Evolutionary conservation across 129 eudicot species (phyloP).

Genomic region (Smallanthus sonchifolius): DNA sequence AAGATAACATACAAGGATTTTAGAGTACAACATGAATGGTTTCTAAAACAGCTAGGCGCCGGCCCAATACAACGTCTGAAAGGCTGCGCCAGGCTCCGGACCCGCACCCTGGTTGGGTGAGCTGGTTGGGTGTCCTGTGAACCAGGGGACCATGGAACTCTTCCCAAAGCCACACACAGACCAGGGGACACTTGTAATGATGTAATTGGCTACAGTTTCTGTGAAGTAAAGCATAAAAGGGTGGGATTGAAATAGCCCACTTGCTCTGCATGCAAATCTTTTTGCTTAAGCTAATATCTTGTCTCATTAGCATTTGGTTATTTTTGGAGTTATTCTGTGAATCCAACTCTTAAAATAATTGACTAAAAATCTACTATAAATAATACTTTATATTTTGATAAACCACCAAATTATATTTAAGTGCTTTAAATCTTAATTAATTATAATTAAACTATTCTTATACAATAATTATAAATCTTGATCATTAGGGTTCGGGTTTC

Average conservation of each 20-base stretch:
- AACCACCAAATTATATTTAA: not conserved
- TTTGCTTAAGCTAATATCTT: constrained; percentile 5
- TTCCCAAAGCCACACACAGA: constrained; percentile 22
- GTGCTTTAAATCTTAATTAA: not conserved
- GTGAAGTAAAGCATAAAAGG: not conserved
- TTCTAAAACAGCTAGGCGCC: not conserved
- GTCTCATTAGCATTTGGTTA: constrained; percentile 11
- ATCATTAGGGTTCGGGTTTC: too few relatives aligned
- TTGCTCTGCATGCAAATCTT: constrained; percentile 21
- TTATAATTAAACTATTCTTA: too few relatives aligned
- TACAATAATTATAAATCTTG: too few relatives aligned
- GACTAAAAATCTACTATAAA: not conserved
- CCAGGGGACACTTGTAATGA: constrained; percentile 11
- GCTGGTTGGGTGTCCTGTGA: constrained; percentile 30
- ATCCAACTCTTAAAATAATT: too few relatives aligned
- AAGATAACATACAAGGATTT: not conserved
- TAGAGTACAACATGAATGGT: not conserved
- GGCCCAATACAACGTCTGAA: constrained; percentile 13
- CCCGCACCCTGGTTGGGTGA: constrained; percentile 23
- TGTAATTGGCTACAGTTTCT: not conserved
- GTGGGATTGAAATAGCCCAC: constrained; percentile 6
- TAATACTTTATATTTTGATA: not conserved
- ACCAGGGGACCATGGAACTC: constrained; percentile 37
- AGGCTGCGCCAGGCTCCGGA: constrained; percentile 34
- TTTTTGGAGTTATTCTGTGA: not conserved